Base-by-base conservation (phyloP, 495 filamentous ascomycete genomes). In the Hyphodiscus hymeniophilus region DNA sequence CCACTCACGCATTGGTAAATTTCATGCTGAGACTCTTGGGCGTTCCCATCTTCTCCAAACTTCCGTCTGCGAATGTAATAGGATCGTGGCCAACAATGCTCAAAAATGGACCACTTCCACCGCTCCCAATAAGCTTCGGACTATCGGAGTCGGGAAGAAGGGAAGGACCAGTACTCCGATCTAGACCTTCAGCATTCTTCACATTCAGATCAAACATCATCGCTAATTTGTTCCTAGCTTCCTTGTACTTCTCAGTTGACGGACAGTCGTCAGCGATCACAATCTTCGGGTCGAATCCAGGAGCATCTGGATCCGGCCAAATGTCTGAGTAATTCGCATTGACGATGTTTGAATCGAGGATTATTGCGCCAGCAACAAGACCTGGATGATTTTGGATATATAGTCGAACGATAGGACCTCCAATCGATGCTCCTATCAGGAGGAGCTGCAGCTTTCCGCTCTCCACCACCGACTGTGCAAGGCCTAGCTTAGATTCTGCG, bases 281-380 rank as follows among this genome's bases (percentile, higher is more conserved):
- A 0, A 48, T 40, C 0, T 43, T 38, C 0, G 61, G 55, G 43
- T 76, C 64, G 52, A 82, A 82, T 6, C 26, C 61, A 6, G 64
- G 51, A 0, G 59, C 61, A 51, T 78, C 74, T 2, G 81, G 81
- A 51, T 85, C 72, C 0, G 79, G 81, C 57, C 75, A 80, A 11
- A 80, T 50, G 6, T 73, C 76, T 3, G 77, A 68, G 38, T 76
- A 79, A 51, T 84, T 71, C 3, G 67, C 69, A 57, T 81, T 80
- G 10, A 77, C 74, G 54, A 83, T 73, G 59, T 78, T 74, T 24
- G 74, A 77, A 56, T 85, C 80, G 0, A 85, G 72, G 3, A 84
- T 64, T 13, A 84, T 45, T 0, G 76, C 60, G 2, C 63, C 79
- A 0, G 59, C 60, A 1, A 77, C 69, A 6, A 60, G 60, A 12